phyloP scores from a whole-genome alignment of 1,284 basidiomycete genomes.

The Ganoderma meredithae region DNA sequence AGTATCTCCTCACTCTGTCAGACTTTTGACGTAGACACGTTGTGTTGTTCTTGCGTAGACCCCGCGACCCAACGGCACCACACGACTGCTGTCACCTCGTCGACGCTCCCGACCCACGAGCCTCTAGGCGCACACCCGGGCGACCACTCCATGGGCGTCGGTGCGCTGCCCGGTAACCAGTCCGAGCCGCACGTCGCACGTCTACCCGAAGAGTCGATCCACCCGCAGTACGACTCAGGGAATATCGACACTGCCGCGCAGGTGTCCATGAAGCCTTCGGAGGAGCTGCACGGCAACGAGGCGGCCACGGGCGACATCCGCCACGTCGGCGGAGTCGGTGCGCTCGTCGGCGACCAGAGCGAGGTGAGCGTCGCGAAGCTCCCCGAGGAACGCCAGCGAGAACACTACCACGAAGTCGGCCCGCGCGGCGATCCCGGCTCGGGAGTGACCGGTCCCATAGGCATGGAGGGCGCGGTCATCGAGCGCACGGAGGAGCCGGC shows the following conservation, averaged over 20 bases:
- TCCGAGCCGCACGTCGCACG: conserved; percentile 42
- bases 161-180: conserved; percentile 41
- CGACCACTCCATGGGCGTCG: conserved; percentile 36
- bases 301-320: conserved; percentile 16
- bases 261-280: conserved; percentile 26
- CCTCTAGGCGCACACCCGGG: conserved; percentile 31
- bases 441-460: not conserved
- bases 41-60: not conserved
- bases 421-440: not conserved
- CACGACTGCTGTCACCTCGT: conserved; percentile 25
- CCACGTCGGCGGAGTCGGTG: conserved; percentile 39
- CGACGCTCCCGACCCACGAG: conserved; percentile 34
- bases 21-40: not conserved
- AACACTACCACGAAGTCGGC: not conserved
- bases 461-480: not conserved
- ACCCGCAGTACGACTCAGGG: conserved; percentile 29
- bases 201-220: conserved; percentile 45
- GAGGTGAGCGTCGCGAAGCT: conserved; percentile 43
- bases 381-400: conserved; percentile 39
- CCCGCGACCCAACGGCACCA: conserved; percentile 11
- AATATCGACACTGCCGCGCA: conserved; percentile 20
- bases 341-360: conserved; percentile 39
- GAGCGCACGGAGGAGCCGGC: not conserved
- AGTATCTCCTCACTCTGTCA: not conserved
- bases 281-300: conserved; percentile 31